Conservation (phyloP, 495 filamentous ascomycete genomes). For the Xylaria intraflava region DNA sequence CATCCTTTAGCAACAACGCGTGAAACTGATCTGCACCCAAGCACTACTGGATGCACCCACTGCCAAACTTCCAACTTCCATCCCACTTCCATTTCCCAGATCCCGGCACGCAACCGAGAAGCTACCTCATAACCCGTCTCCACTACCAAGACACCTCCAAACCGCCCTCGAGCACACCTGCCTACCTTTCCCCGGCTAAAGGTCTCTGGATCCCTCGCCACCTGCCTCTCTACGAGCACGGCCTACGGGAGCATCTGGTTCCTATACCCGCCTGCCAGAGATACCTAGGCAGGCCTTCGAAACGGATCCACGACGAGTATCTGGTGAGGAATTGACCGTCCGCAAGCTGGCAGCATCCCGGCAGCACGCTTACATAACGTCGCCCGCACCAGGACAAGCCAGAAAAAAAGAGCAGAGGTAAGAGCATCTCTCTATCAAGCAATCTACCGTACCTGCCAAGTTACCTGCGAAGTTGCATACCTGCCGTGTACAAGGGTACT, state of each 20-base stretch:
- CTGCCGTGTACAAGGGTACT: too few species aligned
- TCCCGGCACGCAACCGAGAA: background rate
- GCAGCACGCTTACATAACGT: background rate
- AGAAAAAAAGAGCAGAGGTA: background rate
- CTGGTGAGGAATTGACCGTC: too few species aligned
- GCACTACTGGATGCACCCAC: too few species aligned
- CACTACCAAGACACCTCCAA: background rate
- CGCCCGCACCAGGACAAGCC: background rate
- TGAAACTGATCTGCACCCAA: background rate
- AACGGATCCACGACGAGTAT: too few species aligned
- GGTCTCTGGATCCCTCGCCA: too few species aligned
- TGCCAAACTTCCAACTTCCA: background rate
- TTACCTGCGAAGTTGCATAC: too few species aligned
- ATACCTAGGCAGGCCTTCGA: background rate
- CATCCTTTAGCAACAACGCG: background rate
- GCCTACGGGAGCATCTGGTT: too few species aligned
- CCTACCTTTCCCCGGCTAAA: too few species aligned
- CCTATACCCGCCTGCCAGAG: background rate
- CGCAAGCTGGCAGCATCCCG: background rate
- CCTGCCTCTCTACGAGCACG: too few species aligned
- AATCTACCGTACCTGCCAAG: too few species aligned
- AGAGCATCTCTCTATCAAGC: too few species aligned
- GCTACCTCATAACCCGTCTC: background rate
- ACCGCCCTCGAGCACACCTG: too few species aligned
- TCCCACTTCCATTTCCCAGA: background rate